Conservation (phyloP, 2,329 filamentous ascomycete species). For the Nigrograna mackinnonii region DNA sequence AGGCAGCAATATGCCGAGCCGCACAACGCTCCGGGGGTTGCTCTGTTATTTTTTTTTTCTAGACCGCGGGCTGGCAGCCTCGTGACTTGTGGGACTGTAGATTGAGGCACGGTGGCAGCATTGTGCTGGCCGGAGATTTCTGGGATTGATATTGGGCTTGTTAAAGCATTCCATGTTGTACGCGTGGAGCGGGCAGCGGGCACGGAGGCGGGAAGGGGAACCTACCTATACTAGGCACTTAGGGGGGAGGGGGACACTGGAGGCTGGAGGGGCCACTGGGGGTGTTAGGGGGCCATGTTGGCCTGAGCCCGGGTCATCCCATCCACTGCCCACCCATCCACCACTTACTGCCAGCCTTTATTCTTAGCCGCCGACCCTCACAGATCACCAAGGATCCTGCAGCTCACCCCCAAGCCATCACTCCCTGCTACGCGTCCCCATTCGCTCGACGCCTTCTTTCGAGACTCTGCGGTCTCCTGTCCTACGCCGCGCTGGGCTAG, state of each 20-base stretch:
- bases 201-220: neutral
- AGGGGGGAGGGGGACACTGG: neutral
- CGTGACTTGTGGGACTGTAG: too few relatives aligned
- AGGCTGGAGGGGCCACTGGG: neutral
- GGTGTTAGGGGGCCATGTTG: too few relatives aligned
- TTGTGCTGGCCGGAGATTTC: neutral
- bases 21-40: too few relatives aligned
- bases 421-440: constrained; percentile 5
- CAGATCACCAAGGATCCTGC: constrained; percentile 14
- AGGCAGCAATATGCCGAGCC: too few relatives aligned
- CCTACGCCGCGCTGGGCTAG: constrained; percentile 7
- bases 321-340: neutral
- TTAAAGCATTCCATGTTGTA: neutral
- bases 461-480: constrained; percentile 7
- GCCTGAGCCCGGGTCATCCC: constrained; percentile 3
- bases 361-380: constrained; percentile 22
- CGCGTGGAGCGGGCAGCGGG: neutral
- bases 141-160: neutral
- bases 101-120: too few relatives aligned
- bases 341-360: constrained; percentile 5
- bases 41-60: too few relatives aligned
- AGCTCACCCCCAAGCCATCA: constrained; percentile 10
- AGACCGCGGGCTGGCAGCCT: too few relatives aligned
- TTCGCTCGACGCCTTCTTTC: constrained; percentile 14
- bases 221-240: neutral